Percentiles rank a stretch among this genome's conserved stretches.
Evolutionary conservation across 192 early-diverging fungal species (phyloP).

Genomic region (Coemansia furcata): DNA sequence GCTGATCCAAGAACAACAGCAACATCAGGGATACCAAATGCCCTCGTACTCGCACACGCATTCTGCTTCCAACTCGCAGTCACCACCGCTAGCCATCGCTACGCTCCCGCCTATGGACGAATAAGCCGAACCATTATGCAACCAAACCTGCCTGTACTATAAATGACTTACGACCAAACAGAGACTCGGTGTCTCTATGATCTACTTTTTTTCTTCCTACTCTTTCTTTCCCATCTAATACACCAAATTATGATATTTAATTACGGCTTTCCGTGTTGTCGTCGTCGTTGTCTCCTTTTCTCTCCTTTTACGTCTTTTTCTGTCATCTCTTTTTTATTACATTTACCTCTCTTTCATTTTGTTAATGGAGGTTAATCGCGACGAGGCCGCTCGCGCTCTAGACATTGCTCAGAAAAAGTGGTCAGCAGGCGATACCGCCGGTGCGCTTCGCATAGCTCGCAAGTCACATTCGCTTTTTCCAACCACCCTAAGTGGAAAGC

Average conservation of each 20-base stretch:
- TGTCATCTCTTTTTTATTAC: neutral
- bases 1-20: neutral
- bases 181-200: neutral
- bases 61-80: neutral
- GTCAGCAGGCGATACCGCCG: constrained; percentile 59
- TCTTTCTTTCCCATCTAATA: neutral
- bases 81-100: neutral
- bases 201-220: constrained; percentile 1
- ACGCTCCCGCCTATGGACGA: neutral
- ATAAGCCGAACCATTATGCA: neutral
- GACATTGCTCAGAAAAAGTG: constrained; percentile 73
- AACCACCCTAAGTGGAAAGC: constrained; percentile 60
- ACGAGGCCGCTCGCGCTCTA: constrained; percentile 80
- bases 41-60: neutral
- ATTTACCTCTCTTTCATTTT: constrained; percentile 1
- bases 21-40: neutral
- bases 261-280: neutral
- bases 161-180: neutral
- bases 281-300: neutral
- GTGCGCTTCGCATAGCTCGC: constrained; percentile 79
- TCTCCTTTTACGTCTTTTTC: neutral
- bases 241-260: neutral
- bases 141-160: neutral
- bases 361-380: constrained; percentile 79
- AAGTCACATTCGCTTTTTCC: constrained; percentile 80